Percentiles rank a stretch among this genome's conserved stretches.
These are phyloP conservation scores for Globisporangium parvum DNA, from an alignment of 352 stramenopile species.

Conservation along the genomic window DNA sequence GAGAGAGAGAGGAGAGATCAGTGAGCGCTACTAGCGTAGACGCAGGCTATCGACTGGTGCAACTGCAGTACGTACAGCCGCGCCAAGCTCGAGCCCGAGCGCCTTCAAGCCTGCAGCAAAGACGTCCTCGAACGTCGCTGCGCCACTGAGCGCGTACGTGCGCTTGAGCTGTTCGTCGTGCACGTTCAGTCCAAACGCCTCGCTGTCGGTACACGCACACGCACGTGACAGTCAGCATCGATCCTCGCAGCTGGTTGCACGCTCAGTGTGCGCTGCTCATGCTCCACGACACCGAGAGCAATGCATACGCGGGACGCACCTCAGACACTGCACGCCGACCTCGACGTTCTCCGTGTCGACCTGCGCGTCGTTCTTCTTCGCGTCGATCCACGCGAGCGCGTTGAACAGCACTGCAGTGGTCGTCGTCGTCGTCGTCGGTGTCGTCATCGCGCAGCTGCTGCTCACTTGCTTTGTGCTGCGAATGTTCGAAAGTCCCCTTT, in stretches of 20 bases:
- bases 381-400: conserved; percentile 63
- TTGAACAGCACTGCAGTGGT: conserved; percentile 57
- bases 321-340: conserved; percentile 55
- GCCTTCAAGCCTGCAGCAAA: conserved; percentile 62
- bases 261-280: not conserved
- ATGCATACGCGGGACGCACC: too few relatives aligned
- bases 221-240: not conserved
- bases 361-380: conserved; percentile 44
- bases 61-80: conserved; percentile 1
- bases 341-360: conserved; percentile 64
- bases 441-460: not conserved
- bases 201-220: conserved; percentile 23
- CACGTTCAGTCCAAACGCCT: conserved; percentile 63
- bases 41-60: not conserved
- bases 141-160: conserved; percentile 33
- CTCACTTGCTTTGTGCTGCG: not conserved
- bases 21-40: not conserved
- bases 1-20: too few relatives aligned
- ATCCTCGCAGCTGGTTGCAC: not conserved
- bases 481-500: conserved; percentile 14
- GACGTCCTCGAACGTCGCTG: conserved; percentile 55
- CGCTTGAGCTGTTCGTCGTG: conserved; percentile 50
- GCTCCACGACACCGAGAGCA: too few relatives aligned
- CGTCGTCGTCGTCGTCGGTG: conserved; percentile 26
- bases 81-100: conserved; percentile 43